Conservation (phyloP, 2,329 filamentous ascomycete genomes). For the Talaromyces sp. region DNA sequence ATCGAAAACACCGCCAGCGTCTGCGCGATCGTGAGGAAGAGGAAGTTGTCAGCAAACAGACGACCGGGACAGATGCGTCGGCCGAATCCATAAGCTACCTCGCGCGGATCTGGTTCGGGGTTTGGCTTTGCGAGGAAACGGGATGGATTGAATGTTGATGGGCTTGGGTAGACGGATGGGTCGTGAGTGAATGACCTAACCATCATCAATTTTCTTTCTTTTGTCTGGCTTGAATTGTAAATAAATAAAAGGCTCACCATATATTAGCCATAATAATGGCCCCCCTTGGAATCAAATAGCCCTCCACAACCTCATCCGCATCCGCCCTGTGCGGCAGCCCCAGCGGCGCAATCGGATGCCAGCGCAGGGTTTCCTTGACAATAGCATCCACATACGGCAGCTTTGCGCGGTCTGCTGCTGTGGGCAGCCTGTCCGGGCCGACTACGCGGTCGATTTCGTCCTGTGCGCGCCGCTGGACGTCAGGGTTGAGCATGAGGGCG, state of each 20-base stretch:
- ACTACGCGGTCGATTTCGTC: background rate
- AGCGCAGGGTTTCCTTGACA: slow-evolving; percentile 28
- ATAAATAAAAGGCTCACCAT: background rate
- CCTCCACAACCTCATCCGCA: slow-evolving; percentile 14
- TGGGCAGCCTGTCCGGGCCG: background rate
- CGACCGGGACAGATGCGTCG: background rate
- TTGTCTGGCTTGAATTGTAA: background rate
- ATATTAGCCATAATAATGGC: slow-evolving; percentile 22
- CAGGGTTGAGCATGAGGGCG: background rate
- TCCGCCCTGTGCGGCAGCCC: slow-evolving; percentile 15
- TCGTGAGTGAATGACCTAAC: background rate
- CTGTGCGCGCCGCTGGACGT: background rate
- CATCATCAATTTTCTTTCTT: background rate
- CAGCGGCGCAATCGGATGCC: slow-evolving; percentile 19
- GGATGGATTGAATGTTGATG: slow-evolving; percentile 2
- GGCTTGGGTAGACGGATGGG: background rate
- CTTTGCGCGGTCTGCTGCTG: background rate
- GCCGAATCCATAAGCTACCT: background rate
- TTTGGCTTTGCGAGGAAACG: background rate
- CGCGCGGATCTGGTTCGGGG: background rate
- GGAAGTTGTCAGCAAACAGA: background rate
- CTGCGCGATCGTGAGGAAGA: background rate
- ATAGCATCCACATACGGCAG: slow-evolving; percentile 14
- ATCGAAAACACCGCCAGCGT: background rate
- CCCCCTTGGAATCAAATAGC: slow-evolving; percentile 22